Evolutionary conservation across 2,329 filamentous ascomycete genomes (phyloP).

Genomic region (Neocatenulostroma microsporum): DNA sequence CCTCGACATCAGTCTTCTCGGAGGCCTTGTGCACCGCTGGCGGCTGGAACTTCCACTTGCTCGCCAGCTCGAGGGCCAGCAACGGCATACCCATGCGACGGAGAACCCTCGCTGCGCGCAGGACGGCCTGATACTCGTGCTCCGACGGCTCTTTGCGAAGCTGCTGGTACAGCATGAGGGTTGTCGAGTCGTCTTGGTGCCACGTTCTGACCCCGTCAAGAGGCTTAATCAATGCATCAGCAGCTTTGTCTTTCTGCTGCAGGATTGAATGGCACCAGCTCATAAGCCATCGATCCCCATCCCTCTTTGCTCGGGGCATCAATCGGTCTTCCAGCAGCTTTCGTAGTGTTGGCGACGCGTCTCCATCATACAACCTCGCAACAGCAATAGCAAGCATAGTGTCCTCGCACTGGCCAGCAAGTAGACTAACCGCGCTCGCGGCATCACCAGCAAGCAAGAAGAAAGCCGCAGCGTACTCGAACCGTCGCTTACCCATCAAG

Average conservation of each 20-base stretch:
- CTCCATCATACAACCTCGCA: slow-evolving; percentile 78
- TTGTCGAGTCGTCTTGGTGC: slow-evolving; percentile 77
- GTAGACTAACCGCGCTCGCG: slow-evolving; percentile 76
- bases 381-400: slow-evolving; percentile 84
- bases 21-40: not conserved
- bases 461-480: slow-evolving; percentile 92
- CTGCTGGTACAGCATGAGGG: slow-evolving; percentile 80
- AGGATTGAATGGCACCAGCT: slow-evolving; percentile 96
- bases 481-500: slow-evolving; percentile 79
- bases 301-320: slow-evolving; percentile 64
- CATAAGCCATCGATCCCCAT: slow-evolving; percentile 87
- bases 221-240: slow-evolving; percentile 63
- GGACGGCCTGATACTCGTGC: slow-evolving; percentile 52
- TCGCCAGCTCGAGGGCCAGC: slow-evolving; percentile 74
- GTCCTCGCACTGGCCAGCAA: slow-evolving; percentile 79
- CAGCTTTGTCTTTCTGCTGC: slow-evolving; percentile 70
- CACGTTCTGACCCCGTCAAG: slow-evolving; percentile 62
- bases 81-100: slow-evolving; percentile 61
- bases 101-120: slow-evolving; percentile 61
- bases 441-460: slow-evolving; percentile 84
- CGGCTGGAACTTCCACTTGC: slow-evolving; percentile 69
- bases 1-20: not conserved
- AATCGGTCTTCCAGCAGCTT: slow-evolving; percentile 73
- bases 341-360: slow-evolving; percentile 64
- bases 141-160: slow-evolving; percentile 63